Conservation (phyloP, 208 protist genomes). For the Leishmania lainsoni region DNA sequence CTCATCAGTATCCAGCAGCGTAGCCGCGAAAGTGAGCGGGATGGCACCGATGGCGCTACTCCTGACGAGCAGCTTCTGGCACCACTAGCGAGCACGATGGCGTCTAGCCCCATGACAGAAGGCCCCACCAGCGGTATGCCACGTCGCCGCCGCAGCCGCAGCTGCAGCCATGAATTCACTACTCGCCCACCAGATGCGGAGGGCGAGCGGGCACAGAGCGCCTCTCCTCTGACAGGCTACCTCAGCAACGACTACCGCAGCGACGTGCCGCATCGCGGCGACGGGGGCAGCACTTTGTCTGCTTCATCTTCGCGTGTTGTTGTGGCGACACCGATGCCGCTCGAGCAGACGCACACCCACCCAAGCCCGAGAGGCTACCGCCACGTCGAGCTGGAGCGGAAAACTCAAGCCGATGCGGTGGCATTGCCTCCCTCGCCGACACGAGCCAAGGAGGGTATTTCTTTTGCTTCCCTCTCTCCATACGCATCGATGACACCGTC, state of each 20-base stretch:
- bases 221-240: not conserved
- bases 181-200: not conserved
- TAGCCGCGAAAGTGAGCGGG: not conserved
- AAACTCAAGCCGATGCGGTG: not conserved
- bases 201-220: not conserved
- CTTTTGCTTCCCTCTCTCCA: not conserved
- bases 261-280: not conserved
- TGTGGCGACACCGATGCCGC: not conserved
- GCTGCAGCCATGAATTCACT: not conserved
- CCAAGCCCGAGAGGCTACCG: not conserved
- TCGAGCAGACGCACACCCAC: slow-evolving; percentile 9
- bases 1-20: slow-evolving; percentile 29
- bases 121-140: not conserved
- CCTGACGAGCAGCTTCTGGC: not conserved
- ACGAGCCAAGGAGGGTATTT: not conserved
- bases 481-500: not conserved
- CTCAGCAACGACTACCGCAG: not conserved
- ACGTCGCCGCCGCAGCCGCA: slow-evolving; percentile 9
- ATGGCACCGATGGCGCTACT: not conserved
- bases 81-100: not conserved
- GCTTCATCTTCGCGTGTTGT: not conserved
- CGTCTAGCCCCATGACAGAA: not conserved
- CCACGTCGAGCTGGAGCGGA: not conserved
- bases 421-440: not conserved
- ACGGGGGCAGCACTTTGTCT: not conserved